Evolutionary conservation across 768 basidiomycete species (phyloP).

Genomic region (Gymnopilus junonius): DNA sequence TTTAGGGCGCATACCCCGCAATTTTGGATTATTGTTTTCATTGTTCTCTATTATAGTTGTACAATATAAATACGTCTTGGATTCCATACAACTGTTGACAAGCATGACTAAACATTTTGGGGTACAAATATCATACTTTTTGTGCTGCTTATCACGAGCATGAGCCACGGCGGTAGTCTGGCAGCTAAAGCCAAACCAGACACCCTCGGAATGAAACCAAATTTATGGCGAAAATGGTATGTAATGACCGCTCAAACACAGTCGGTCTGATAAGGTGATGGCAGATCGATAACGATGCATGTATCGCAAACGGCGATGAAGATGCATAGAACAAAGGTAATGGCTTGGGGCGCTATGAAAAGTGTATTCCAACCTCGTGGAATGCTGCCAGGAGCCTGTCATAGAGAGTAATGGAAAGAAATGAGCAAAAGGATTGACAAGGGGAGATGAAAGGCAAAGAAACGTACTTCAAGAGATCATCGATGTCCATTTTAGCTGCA

Average conservation of each 20-base stretch:
- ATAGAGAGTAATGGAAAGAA: neutral
- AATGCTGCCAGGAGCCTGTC: slow-evolving; percentile 73
- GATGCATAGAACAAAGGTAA: neutral
- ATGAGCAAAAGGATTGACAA: neutral
- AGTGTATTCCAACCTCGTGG: slow-evolving; percentile 76
- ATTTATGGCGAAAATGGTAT: neutral
- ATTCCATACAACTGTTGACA: slow-evolving; percentile 8
- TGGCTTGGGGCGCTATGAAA: slow-evolving; percentile 44
- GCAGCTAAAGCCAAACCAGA: neutral
- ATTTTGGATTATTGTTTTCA: neutral
- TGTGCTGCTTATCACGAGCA: neutral
- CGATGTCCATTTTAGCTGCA: slow-evolving; percentile 92
- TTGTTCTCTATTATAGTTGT: slow-evolving; percentile 7
- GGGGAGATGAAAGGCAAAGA: neutral
- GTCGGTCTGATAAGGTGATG: slow-evolving; percentile 1
- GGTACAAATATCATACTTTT: neutral
- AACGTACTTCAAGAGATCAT: slow-evolving; percentile 86
- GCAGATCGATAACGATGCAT: neutral
- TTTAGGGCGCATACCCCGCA: neutral
- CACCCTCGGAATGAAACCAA: neutral
- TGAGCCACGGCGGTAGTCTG: neutral
- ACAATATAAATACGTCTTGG: slow-evolving; percentile 7
- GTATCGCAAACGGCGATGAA: neutral
- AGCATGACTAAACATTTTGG: slow-evolving; percentile 1
- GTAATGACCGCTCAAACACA: neutral